phyloP scores from a whole-genome alignment of 768 basidiomycete species.

The Naganishia randhawae region DNA sequence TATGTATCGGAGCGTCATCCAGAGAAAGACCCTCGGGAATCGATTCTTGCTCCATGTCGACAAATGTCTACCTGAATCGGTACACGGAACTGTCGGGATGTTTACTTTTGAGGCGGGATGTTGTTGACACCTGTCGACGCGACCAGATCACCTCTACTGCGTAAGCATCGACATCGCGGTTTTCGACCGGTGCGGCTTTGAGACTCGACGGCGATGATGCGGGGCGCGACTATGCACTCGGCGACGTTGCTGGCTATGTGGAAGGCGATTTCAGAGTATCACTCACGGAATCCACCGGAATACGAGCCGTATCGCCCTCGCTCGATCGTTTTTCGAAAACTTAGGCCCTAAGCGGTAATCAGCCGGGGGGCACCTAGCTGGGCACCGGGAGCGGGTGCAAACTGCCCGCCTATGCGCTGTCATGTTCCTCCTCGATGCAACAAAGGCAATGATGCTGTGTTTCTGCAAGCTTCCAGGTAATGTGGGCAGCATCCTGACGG shows the following conservation, averaged over 20 bases:
- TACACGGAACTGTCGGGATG: neutral
- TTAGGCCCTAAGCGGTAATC: neutral
- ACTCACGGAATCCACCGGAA: neutral
- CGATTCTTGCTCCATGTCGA: neutral
- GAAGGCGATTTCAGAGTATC: neutral
- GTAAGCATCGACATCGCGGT: neutral
- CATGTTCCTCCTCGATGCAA: too few relatives aligned
- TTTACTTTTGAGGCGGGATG: conserved; percentile 19
- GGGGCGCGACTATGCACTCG: neutral
- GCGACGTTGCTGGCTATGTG: neutral
- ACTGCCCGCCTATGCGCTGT: too few relatives aligned
- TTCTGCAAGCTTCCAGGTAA: too few relatives aligned
- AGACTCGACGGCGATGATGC: neutral
- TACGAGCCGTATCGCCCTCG: too few relatives aligned
- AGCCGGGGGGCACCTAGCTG: neutral
- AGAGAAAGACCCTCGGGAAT: neutral
- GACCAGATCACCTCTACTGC: neutral
- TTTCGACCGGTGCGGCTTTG: too few relatives aligned
- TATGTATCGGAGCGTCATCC: neutral
- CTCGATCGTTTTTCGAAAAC: conserved; percentile 10
- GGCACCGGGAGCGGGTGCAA: neutral
- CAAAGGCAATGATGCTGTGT: too few relatives aligned
- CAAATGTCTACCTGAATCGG: neutral
- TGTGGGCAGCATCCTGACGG: too few relatives aligned
- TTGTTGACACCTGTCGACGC: conserved; percentile 18